Evolutionary conservation across 2,329 filamentous ascomycete species (phyloP).

Genomic region (Trichoderma gracile): DNA sequence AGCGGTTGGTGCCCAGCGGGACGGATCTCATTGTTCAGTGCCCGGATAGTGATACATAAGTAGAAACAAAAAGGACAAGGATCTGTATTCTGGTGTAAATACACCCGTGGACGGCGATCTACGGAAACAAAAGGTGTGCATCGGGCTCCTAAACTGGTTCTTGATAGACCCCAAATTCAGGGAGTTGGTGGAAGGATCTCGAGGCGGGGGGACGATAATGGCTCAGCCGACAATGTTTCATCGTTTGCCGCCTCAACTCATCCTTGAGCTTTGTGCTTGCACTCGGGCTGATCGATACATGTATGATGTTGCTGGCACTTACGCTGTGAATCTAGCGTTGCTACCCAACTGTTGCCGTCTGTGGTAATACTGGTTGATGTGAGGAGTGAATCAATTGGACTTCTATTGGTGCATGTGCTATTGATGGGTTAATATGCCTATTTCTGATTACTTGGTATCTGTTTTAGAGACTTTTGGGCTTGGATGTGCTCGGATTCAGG

Average conservation of each 20-base stretch:
- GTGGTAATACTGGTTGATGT: background rate
- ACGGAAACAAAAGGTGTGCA: background rate
- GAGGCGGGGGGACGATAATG: conserved; percentile 15
- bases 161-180: background rate
- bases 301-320: background rate
- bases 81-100: conserved; percentile 4
- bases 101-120: background rate
- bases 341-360: background rate
- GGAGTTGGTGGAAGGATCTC: background rate
- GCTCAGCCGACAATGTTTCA: conserved; percentile 25
- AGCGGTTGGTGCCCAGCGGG: conserved; percentile 23
- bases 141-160: background rate
- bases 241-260: background rate
- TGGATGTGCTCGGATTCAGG: background rate
- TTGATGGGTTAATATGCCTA: too few relatives aligned
- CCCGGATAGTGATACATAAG: background rate
- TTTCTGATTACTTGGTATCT: too few relatives aligned
- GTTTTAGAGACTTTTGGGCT: background rate
- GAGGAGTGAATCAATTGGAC: background rate
- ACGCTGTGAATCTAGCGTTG: background rate
- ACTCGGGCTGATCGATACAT: conserved; percentile 1
- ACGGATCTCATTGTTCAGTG: background rate
- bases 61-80: conserved; percentile 6
- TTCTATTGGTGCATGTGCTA: background rate
- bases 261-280: conserved; percentile 4